Percentiles rank a stretch among this genome's conserved stretches.
phyloP scores from a whole-genome alignment of 2,329 filamentous ascomycete genomes.

The Sphaceloma murrayae region DNA sequence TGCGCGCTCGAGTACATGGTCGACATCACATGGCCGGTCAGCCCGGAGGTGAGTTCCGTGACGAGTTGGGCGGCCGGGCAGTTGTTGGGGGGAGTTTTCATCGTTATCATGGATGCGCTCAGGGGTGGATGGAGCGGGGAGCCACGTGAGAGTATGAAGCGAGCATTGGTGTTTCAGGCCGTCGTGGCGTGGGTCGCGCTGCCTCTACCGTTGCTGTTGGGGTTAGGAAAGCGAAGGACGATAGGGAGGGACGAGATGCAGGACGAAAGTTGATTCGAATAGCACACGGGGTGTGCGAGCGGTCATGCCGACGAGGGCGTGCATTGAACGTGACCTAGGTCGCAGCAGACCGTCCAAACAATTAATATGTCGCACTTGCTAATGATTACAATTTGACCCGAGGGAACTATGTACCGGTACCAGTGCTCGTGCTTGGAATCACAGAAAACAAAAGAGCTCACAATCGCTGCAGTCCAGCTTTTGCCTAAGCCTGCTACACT shows the following conservation, averaged over 20 bases:
- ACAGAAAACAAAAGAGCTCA: neutral
- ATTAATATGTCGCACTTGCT: neutral
- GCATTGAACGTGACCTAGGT: too few species aligned
- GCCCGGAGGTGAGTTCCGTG: conserved; percentile 74
- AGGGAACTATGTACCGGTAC: conserved; percentile 11
- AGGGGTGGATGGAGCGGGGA: conserved; percentile 36
- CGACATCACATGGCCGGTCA: conserved; percentile 78
- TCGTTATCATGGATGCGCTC: conserved; percentile 71
- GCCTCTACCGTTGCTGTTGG: conserved; percentile 59
- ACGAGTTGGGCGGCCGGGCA: conserved; percentile 83
- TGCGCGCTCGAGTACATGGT: conserved; percentile 78
- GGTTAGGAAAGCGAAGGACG: conserved; percentile 27
- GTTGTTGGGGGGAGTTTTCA: conserved; percentile 73
- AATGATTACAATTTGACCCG: conserved; percentile 8
- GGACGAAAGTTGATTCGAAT: too few species aligned
- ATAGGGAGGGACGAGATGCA: too few species aligned
- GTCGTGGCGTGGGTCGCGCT: conserved; percentile 56
- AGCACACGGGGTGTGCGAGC: too few species aligned
- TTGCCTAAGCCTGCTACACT: too few species aligned
- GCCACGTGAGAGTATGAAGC: conserved; percentile 54
- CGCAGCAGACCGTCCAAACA: too few species aligned
- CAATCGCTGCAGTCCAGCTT: too few species aligned
- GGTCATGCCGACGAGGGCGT: too few species aligned
- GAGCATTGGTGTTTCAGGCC: conserved; percentile 68
- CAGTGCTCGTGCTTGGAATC: conserved; percentile 5